phyloP scores from a whole-genome alignment of 495 filamentous ascomycete genomes.

The Penicillium daleae region DNA sequence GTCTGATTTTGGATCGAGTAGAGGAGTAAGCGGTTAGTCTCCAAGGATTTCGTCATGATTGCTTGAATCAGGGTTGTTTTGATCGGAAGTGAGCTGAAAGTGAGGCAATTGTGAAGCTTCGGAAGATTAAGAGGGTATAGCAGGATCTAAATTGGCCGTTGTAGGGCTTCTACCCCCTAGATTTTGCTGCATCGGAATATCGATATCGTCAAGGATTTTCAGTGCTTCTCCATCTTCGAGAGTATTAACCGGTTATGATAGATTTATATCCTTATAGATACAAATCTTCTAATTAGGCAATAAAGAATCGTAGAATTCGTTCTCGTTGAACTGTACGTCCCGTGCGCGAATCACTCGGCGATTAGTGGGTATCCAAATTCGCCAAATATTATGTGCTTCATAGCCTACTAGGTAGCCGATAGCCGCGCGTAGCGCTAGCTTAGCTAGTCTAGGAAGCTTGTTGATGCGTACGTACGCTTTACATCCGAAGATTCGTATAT shows the following conservation, averaged over 20 bases:
- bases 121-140: too few relatives aligned
- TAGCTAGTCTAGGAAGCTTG: neutral
- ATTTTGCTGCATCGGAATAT: neutral
- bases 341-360: neutral
- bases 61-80: too few relatives aligned
- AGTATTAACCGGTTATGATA: neutral
- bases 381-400: neutral
- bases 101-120: too few relatives aligned
- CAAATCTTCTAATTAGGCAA: neutral
- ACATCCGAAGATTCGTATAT: neutral
- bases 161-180: neutral
- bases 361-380: neutral
- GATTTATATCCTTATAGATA: neutral
- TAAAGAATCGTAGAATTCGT: neutral
- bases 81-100: too few relatives aligned
- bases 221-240: neutral
- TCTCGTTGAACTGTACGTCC: neutral
- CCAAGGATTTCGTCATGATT: neutral
- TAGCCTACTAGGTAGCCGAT: neutral
- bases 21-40: neutral
- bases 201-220: neutral
- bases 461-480: neutral
- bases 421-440: neutral
- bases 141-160: too few relatives aligned
- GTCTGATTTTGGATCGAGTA: neutral